A percentile compares a stretch with the other conserved stretches of the same genome.
phyloP scores from a whole-genome alignment of 2,329 filamentous ascomycete genomes.

The Colletotrichum melonis region DNA sequence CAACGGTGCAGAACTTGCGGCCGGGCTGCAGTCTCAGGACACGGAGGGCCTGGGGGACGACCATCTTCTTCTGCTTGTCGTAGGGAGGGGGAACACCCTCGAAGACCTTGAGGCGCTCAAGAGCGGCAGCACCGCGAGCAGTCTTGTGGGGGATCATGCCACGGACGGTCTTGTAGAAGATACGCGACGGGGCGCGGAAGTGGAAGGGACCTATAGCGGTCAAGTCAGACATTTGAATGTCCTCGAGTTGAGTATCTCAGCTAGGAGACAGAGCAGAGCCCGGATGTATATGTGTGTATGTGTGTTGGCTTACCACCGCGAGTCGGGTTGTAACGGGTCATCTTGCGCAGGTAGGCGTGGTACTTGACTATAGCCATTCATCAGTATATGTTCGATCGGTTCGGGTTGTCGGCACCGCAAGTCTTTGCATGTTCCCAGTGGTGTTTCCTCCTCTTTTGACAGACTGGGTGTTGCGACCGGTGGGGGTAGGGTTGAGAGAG shows the following conservation, averaged over 20 bases:
- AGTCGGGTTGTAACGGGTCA: conserved; percentile 99
- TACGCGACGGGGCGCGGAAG: conserved; percentile 98
- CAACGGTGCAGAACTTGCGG: conserved; percentile 99
- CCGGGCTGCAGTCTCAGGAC: conserved; percentile 97
- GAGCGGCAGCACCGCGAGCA: conserved; percentile 91
- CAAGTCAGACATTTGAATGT: conserved; percentile 46
- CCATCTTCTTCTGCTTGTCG: conserved; percentile 99
- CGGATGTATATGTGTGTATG: conserved; percentile 27
- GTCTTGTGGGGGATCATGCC: conserved; percentile 99
- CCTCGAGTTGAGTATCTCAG: conserved; percentile 32
- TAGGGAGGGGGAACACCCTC: conserved; percentile 99
- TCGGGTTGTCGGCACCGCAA: not conserved
- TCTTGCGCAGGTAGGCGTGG: conserved; percentile 99
- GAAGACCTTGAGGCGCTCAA: conserved; percentile 99
- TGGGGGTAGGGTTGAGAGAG: conserved; percentile 36
- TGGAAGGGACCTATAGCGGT: conserved; percentile 87
- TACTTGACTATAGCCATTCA: conserved; percentile 88
- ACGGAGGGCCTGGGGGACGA: conserved; percentile 97
- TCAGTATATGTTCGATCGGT: conserved; percentile 53
- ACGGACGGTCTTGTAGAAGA: conserved; percentile 99
- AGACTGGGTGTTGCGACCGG: conserved; percentile 9
- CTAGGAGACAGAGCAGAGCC: conserved; percentile 21
- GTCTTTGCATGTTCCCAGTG: not conserved
- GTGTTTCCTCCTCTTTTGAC: conserved; percentile 4
- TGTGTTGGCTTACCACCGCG: conserved; percentile 81